Base-by-base conservation (phyloP, 208 protist species). In the Acanthamoeba triangularis region DNA sequence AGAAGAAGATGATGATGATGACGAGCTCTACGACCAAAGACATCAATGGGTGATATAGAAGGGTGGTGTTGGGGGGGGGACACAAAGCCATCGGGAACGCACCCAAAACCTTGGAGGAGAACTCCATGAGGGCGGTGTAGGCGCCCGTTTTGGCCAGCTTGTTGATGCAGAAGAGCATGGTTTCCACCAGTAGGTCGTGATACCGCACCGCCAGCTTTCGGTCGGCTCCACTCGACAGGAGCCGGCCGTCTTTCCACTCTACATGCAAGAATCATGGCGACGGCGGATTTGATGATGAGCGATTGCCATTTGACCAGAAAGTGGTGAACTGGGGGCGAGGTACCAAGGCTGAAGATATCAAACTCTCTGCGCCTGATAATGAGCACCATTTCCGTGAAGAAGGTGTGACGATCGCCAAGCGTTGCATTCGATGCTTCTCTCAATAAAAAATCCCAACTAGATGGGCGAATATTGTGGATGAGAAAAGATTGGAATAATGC, bases 121-220 rank as follows among this genome's bases (percentile, higher is more conserved):
- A 88, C 54, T 88, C 80, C 80, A 88, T 88, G 80, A 88, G 80
- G 10, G 80, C 44, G 54, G 80, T 88, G 80, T 88, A 88, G 44
- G 80, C 80, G 13, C 80, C 80, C n/a, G 80, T 88, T 23, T 88
- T 88, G 80, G 80, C 80, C n/a, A 88, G 80, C 41, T 88, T 88
- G 80, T 88, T 88, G 30, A 88, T 63, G 80, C 80, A 88, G 44
- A 88, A 88, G 54, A 88, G 80, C 80, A 88, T 88, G 16, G 80
- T 88, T n/a, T 88, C 80, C 35, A 88, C 54, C 7, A 88, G 80
- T 18, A 88, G 44, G 54, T 88, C 80, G 80, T 88, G 80, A 28
- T 88, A 88, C 49, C 80, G 33, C 80, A 88, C 80, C n/a, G 54
- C 49, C 44, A 88, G n/a, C 44, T 63, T 88, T 18, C 80, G 80